These are phyloP conservation scores for Podaxis rugospora DNA, from an alignment of 768 basidiomycete genomes.

Conservation along the genomic window DNA sequence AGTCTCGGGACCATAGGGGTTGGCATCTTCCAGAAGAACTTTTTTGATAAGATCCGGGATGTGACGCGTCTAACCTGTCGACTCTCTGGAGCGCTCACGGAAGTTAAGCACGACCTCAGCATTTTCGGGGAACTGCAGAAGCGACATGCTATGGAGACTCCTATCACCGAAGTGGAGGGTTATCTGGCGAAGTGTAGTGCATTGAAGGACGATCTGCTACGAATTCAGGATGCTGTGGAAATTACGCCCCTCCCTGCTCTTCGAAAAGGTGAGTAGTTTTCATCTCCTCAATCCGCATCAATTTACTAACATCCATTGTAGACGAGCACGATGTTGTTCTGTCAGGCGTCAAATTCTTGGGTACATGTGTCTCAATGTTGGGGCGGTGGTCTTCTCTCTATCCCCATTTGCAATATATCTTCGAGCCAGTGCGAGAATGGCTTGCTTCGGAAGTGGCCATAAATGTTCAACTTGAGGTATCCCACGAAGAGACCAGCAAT, in stretches of 20 bases:
- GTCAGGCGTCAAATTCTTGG: neutral
- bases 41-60: slow-evolving; percentile 14
- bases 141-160: neutral
- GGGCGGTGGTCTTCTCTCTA: slow-evolving; percentile 1
- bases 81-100: slow-evolving; percentile 30
- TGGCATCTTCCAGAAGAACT: slow-evolving; percentile 15
- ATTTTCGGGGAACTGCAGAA: slow-evolving; percentile 1
- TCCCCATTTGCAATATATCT: slow-evolving; percentile 9
- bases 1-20: slow-evolving; percentile 16
- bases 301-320: neutral
- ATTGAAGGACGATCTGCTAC: slow-evolving; percentile 22
- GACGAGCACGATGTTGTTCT: slow-evolving; percentile 3
- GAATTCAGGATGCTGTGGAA: slow-evolving; percentile 17
- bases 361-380: neutral
- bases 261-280: slow-evolving; percentile 28
- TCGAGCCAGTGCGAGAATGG: slow-evolving; percentile 9
- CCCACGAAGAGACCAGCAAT: neutral
- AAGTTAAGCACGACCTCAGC: slow-evolving; percentile 4
- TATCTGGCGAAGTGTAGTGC: slow-evolving; percentile 19
- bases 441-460: neutral
- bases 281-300: neutral
- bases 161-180: slow-evolving; percentile 18
- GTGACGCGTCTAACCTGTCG: slow-evolving; percentile 24
- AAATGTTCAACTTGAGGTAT: neutral
- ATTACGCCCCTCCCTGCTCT: slow-evolving; percentile 28